Conservation (phyloP, 345 rosid species). For the Garcia nutans region DNA sequence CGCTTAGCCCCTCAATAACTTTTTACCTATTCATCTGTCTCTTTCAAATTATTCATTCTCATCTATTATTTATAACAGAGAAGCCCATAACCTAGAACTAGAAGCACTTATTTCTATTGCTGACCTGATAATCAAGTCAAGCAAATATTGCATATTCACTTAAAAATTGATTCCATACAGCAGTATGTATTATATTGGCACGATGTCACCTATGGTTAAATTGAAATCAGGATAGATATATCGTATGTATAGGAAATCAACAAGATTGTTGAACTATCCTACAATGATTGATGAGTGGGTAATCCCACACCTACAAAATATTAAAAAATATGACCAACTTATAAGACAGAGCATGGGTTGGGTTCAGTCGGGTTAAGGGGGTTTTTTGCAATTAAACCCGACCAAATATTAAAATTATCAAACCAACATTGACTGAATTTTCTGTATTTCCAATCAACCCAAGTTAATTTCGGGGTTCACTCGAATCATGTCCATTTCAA, state of each 20-base stretch:
- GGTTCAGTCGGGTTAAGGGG: too few relatives aligned
- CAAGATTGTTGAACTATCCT: neutral
- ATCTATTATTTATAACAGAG: neutral
- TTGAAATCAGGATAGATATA: neutral
- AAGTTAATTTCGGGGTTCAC: too few relatives aligned
- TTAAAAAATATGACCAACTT: too few relatives aligned
- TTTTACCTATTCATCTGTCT: neutral
- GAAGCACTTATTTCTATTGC: neutral
- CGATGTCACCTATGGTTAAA: neutral
- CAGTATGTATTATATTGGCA: neutral
- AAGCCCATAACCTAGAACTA: neutral
- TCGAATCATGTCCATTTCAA: too few relatives aligned
- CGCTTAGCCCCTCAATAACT: neutral
- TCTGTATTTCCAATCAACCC: too few relatives aligned
- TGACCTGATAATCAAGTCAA: neutral
- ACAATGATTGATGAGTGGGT: too few relatives aligned
- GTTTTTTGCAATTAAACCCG: too few relatives aligned
- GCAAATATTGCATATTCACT: neutral
- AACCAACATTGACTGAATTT: too few relatives aligned
- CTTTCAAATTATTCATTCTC: neutral
- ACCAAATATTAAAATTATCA: too few relatives aligned
- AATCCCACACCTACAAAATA: too few relatives aligned
- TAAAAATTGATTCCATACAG: neutral
- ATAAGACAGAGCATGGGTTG: too few relatives aligned
- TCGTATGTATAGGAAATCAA: neutral